Evolutionary conservation across 2,329 filamentous ascomycete genomes (phyloP), one percentile per base, ranked within the genome.

Genomic region (Metarhizium humberi): DNA sequence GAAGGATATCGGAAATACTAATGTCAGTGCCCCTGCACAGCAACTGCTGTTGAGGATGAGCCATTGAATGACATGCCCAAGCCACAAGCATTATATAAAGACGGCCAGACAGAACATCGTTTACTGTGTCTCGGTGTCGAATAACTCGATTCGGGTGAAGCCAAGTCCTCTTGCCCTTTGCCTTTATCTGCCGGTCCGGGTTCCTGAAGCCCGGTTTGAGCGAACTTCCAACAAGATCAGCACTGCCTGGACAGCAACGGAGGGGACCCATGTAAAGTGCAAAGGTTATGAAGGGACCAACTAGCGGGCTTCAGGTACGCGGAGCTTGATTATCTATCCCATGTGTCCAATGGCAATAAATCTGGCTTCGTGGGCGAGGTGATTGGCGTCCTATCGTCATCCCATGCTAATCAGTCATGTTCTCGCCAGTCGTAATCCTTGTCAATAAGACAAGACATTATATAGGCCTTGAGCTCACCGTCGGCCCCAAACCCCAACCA

Each of bases 401-500:
- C 16, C 47, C 20, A 38, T 55, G 29, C 49, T 48, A 55, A 48
- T 49, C 52, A 29, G 45, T 48, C 48, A 25, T 32, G 6, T 48
- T 45, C 29, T 50, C 16, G 46, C 47, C 32, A 32, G 34, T n/a
- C 10, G 13, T 10, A 20, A 51, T 6, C 53, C 49, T 40, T 18
- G 49, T 51, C 49, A 42, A 55, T 55, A 55, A 25, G 13, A 48
- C 7, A 45, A 46, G 14, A 25, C 2, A 3, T n/a, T 13, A 14
- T 55, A 55, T 55, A 51, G 32, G 47, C n/a, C 30, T 48, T 47
- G 13, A 55, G 20, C 42, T 53, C 52, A 49, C 32, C 20, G 42
- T 51, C 51, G 53, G 40, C 43, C 40, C 43, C 32, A 49, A 13
- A 14, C 25, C 16, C 18, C 34, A 10, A 46, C 43, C 8, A 46